Base-by-base conservation (phyloP, 2,329 filamentous ascomycete species). In the Colletotrichum paranaense region DNA sequence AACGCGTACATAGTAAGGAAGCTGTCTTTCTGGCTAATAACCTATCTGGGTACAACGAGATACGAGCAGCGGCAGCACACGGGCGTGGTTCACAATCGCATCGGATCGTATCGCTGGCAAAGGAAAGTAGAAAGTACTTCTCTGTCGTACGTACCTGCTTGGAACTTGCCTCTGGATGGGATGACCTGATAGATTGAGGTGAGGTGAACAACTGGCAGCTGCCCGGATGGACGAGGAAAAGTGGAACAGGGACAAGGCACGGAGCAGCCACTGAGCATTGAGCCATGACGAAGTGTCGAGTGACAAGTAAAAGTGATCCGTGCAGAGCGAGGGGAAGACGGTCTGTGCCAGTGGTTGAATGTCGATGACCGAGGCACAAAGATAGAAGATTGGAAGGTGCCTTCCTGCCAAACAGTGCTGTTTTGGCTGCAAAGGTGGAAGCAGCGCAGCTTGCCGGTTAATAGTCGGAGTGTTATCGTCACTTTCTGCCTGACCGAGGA, bases 241-340 rank as follows among this genome's bases (percentile, higher is more conserved):
- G 14, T 52, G 68, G 46, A 30, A 26, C 16, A 49, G 28, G n/a
- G 38, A 55, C 38, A 38, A 53, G 35, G 69, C 69, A 72, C 69
- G 65, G 57, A 30, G 65, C 69, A 68, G 65, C 69, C 65, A 68
- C 12, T 72, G 58, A 63, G 65, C 69, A 46, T 72, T 22, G 30
- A 30, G 57, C 46, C 42, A 72, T 68, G 69, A 72, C 69, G 65
- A 63, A 65, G 58, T 68, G 69, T 68, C 65, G 65, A 72, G 58
- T 72, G 69, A 72, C 69, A 68, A 68, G 65, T 14, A 9, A n/a
- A 32, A 12, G 32, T 35, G 32, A 35, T 35, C 32, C 32, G 11
- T 35, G 32, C 32, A 35, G 2, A 35, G 32, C 32, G 32, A 35
- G 32, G 32, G 32, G 32, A 35, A 35, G 32, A 12, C 12, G 32